Evolutionary conservation across 108 stramenopile species (phyloP), one percentile per base, ranked within the genome.

Genomic region (Skeletonema grethae): DNA sequence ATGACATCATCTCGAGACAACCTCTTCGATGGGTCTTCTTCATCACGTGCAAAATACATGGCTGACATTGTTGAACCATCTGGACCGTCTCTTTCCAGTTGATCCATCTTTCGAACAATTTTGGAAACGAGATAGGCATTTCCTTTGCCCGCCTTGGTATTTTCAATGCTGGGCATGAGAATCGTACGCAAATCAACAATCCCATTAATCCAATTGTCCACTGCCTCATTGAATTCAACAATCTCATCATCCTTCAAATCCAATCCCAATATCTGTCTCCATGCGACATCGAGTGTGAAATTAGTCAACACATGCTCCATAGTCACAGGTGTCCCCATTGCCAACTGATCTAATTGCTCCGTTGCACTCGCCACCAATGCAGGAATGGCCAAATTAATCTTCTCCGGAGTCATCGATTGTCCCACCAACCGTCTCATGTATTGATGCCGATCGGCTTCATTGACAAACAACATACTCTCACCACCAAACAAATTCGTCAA

Each of bases 31-130:
- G 67, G 41, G 38, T 82, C 66, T n/a, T 72, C 79, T 34, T 80
- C 79, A 63, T 83, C 85, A n/a, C 53, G 58, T 4, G 85, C 79
- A 70, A 79, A 86, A 8, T 76, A 69, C 85, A 86, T 86, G 25
- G 65, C 80, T 35, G 75, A 76, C 41, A 86, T 31, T 0, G 85
- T 86, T 38, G 83, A 84, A 38, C 58, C 69, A 62, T 87, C 82
- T 2, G 83, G 85, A 8, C 85, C 85, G 43, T 77, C 72, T 30
- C n/a, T 58, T 28, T 72, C 50, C 9, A 86, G 63, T 1, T 60
- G 31, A 57, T 80, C 82, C 7, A 86, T 67, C 55, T 76, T 83
- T 30, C 76, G 39, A 41, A 83, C 79, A 22, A 86, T 80, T 68
- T 76, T 77, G 16, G 50, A 50, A 36, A 60, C 39, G n/a, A 86